Evolutionary conservation across 768 basidiomycete species (phyloP).

Genomic region (Lactifluus echinatus): DNA sequence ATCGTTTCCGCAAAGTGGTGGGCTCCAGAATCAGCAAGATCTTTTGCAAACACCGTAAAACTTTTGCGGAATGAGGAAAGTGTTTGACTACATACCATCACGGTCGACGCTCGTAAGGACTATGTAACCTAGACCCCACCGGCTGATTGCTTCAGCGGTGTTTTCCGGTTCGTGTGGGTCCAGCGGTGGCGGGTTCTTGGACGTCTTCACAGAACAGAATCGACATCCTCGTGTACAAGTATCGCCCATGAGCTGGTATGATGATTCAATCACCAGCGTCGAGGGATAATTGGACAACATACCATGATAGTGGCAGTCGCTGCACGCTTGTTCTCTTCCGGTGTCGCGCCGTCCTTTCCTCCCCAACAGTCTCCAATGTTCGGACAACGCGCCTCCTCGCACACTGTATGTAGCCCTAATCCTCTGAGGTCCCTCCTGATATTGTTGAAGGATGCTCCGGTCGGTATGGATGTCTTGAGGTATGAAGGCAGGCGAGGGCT

Average conservation of each 20-base stretch:
- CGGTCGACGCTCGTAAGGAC: constrained; percentile 95
- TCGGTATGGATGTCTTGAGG: constrained; percentile 89
- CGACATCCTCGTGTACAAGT: constrained; percentile 97
- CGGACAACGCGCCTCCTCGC: constrained; percentile 97
- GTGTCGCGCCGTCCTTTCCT: constrained; percentile 57
- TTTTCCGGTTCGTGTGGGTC: constrained; percentile 97
- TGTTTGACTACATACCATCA: constrained; percentile 56
- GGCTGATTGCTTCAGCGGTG: constrained; percentile 94
- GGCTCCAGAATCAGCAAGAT: constrained; percentile 86
- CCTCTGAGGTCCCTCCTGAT: constrained; percentile 96
- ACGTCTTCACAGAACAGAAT: constrained; percentile 97
- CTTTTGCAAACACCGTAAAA: constrained; percentile 33
- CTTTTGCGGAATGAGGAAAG: not conserved
- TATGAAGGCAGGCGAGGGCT: constrained; percentile 83
- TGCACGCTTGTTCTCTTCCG: constrained; percentile 63
- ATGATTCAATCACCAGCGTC: not conserved
- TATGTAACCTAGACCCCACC: constrained; percentile 98
- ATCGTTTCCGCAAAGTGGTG: constrained; percentile 96
- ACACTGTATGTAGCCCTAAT: constrained; percentile 88
- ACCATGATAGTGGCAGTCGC: constrained; percentile 99
- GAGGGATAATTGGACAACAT: constrained; percentile 18
- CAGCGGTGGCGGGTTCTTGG: constrained; percentile 75
- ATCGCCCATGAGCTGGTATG: constrained; percentile 90
- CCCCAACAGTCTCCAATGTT: constrained; percentile 99
- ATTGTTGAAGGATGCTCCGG: constrained; percentile 76